A percentile compares a stretch with the other conserved stretches of the same genome.
These are phyloP conservation scores for Agaricus blazei DNA, from an alignment of 768 basidiomycete species.

Conservation along the genomic window DNA sequence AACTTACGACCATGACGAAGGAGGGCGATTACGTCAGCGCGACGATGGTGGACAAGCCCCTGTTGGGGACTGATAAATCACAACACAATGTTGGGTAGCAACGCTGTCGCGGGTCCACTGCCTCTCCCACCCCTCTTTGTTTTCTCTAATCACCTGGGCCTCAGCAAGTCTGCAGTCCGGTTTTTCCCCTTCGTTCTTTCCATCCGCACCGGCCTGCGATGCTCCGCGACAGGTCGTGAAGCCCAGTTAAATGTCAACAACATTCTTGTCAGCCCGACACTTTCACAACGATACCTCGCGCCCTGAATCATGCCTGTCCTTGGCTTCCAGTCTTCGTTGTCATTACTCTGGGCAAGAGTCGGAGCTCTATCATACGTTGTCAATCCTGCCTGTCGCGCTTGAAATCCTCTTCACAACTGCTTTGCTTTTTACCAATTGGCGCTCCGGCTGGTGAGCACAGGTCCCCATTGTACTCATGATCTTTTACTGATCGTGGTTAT, in stretches of 20 bases:
- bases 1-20: constrained; percentile 21
- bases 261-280: constrained; percentile 23
- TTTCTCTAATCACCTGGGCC: constrained; percentile 5
- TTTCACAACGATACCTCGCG: not conserved
- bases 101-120: not conserved
- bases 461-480: not conserved
- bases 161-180: constrained; percentile 25
- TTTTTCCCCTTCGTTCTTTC: constrained; percentile 16
- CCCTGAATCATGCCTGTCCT: constrained; percentile 58
- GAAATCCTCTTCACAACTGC: constrained; percentile 57
- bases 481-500: not conserved
- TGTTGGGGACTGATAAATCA: not conserved
- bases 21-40: too few species aligned
- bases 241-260: constrained; percentile 8
- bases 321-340: constrained; percentile 69
- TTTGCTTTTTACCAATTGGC: constrained; percentile 45
- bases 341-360: constrained; percentile 34
- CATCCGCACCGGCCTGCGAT: not conserved
- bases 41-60: too few species aligned
- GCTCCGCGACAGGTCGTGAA: constrained; percentile 1
- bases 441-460: constrained; percentile 40
- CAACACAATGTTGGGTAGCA: not conserved
- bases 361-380: constrained; percentile 34
- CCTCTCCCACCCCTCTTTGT: not conserved
- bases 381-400: constrained; percentile 60